Percentiles rank a stretch among this genome's conserved stretches.
Evolutionary conservation across 257 asterid genomes (phyloP).

Genomic region (Lithospermum erythrorhizon): DNA sequence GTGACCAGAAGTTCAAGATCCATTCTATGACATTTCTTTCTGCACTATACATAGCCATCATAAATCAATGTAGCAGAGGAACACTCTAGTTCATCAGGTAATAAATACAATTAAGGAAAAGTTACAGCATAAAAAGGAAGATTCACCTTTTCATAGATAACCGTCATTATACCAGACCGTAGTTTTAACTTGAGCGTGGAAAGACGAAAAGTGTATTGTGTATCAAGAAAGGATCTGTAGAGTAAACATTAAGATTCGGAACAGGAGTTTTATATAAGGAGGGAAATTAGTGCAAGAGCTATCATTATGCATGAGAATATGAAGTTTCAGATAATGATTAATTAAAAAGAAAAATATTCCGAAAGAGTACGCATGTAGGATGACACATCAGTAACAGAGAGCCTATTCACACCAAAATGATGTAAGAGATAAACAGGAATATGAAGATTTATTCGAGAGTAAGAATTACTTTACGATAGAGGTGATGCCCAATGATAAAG

Average conservation of each 20-base stretch:
- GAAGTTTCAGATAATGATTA: not conserved
- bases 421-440: slow-evolving; percentile 5
- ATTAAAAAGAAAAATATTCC: too few species aligned
- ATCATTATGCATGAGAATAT: not conserved
- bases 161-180: slow-evolving; percentile 82
- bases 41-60: not conserved
- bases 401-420: not conserved
- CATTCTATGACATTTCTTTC: not conserved
- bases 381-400: not conserved
- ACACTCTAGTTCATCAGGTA: not conserved
- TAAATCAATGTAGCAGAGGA: not conserved
- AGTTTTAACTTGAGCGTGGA: slow-evolving; percentile 74
- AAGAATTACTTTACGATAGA: slow-evolving; percentile 67
- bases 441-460: slow-evolving; percentile 3
- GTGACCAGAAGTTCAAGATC: not conserved
- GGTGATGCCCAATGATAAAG: slow-evolving; percentile 79
- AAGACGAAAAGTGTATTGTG: slow-evolving; percentile 76
- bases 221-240: slow-evolving; percentile 91
- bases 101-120: not conserved
- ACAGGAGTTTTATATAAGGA: not conserved
- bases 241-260: slow-evolving; percentile 10
- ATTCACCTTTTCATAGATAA: slow-evolving; percentile 73
- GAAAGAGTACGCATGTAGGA: not conserved
- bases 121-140: not conserved
- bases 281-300: not conserved